Percentiles rank a stretch among this genome's conserved stretches.
phyloP scores from a whole-genome alignment of 2,329 filamentous ascomycete genomes.

The Geosmithia putterillii region DNA sequence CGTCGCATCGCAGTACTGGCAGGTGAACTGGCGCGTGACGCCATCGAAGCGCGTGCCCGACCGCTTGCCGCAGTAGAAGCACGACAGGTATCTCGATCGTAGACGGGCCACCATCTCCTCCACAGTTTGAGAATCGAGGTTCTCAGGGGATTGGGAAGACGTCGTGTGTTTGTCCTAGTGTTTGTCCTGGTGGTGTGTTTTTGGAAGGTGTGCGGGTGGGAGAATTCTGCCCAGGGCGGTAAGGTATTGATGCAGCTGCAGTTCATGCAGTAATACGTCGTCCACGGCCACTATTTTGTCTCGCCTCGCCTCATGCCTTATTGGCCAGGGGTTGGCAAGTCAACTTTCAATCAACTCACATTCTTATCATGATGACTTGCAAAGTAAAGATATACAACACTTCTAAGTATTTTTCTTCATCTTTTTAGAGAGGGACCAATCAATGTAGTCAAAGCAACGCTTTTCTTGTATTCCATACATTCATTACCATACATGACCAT shows the following conservation, averaged over 20 bases:
- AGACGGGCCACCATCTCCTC: slow-evolving; percentile 26
- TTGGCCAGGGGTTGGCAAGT: background rate
- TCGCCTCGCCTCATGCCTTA: background rate
- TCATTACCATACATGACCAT: too few relatives aligned
- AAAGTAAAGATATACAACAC: too few relatives aligned
- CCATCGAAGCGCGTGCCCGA: slow-evolving; percentile 49
- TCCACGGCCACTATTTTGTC: background rate
- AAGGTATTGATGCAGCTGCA: background rate
- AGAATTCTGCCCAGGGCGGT: background rate
- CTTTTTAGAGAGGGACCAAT: too few relatives aligned
- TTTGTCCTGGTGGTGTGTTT: background rate
- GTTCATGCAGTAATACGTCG: too few relatives aligned
- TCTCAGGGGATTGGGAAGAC: too few relatives aligned
- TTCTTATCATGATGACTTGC: too few relatives aligned
- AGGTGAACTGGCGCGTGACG: slow-evolving; percentile 54
- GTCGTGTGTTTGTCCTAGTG: background rate
- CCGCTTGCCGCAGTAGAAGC: slow-evolving; percentile 74
- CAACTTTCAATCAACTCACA: too few relatives aligned
- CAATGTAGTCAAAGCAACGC: too few relatives aligned
- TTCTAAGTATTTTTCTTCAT: too few relatives aligned
- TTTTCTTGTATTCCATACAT: too few relatives aligned
- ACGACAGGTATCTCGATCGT: slow-evolving; percentile 39
- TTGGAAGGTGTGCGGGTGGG: background rate
- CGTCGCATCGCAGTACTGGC: slow-evolving; percentile 67
- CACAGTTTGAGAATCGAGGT: background rate